phyloP scores from a whole-genome alignment of 441 rosid genomes.

The Breynia disticha region DNA sequence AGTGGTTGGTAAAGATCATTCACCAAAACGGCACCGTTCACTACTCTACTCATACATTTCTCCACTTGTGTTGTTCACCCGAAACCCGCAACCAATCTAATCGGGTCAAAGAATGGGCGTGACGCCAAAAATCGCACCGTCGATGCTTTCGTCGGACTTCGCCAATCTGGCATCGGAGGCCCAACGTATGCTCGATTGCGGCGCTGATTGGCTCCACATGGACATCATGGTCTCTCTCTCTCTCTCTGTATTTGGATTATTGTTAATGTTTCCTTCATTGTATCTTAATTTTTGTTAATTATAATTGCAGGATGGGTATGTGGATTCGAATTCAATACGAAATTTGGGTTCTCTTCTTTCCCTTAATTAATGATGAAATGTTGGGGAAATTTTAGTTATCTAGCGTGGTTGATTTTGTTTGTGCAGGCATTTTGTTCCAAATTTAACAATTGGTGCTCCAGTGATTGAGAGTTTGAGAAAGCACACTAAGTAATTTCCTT shows the following conservation, averaged over 20 bases:
- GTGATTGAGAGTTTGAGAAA: slow-evolving; percentile 85
- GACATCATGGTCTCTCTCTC: slow-evolving; percentile 65
- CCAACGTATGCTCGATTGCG: slow-evolving; percentile 58
- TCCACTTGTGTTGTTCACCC: too few relatives aligned
- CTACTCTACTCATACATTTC: too few relatives aligned
- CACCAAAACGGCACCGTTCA: too few relatives aligned
- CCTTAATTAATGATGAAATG: neutral
- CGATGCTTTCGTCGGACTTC: slow-evolving; percentile 90
- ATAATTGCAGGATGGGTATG: too few relatives aligned
- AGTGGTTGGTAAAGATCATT: too few relatives aligned
- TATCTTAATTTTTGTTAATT: too few relatives aligned
- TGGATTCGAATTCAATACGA: too few relatives aligned
- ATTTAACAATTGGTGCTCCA: slow-evolving; percentile 85
- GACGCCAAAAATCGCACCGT: slow-evolving; percentile 72
- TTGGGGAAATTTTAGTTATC: neutral
- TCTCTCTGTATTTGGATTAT: neutral
- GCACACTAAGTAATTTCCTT: slow-evolving; percentile 58
- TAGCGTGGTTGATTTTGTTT: slow-evolving; percentile 3
- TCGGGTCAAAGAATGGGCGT: slow-evolving; percentile 31
- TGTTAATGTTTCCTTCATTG: too few relatives aligned
- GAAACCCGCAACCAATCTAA: too few relatives aligned
- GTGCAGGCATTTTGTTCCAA: slow-evolving; percentile 78
- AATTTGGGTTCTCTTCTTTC: too few relatives aligned
- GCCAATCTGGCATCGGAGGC: slow-evolving; percentile 88
- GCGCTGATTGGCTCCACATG: slow-evolving; percentile 99